Base-by-base conservation (phyloP, 106 monocot genomes). In the Allium fistulosum region DNA sequence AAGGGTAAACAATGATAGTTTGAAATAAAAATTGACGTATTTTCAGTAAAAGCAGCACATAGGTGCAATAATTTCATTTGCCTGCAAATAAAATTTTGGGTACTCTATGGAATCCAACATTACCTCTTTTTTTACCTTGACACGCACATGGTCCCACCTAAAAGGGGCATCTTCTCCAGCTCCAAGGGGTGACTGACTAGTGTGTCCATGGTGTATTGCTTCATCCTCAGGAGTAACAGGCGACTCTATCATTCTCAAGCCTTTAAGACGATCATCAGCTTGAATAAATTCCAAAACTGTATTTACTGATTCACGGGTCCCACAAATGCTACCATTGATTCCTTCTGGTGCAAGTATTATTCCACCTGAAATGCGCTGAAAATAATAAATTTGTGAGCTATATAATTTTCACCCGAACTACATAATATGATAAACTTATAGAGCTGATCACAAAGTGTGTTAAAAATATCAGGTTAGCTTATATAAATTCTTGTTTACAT, bases 151-250 rank as follows among this genome's bases (percentile, higher is more conserved):
- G 77, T 92, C 96, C 96, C 96, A 97, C 58, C 96, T 78, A 55
- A 97, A 97, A 8, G 96, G 96, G 48, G 96, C 92, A 82, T 97
- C 92, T 75, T 97, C 92, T 56, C 92, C 96, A n/a, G 96, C 92
- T 71, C 92, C 96, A 76, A 97, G 72, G 26, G 96, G 92, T 45
- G 96, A 97, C 47, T 80, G 81, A 59, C 82, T 82, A 56, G 72
- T 88, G 48, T 97, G 96, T 15, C 96, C 96, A 77, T 97, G 96
- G 77, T 97, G 96, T 45, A 97, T 88, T 62, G 88, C 96, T 72
- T 92, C 96, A 49, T 97, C 92, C 78, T 97, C 96, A 9, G 86
- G 88, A 69, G 71, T 88, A 74, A 96, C 92, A 58, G 96, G 92
- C 15, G 96, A 96, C 77, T 96, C 88, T 9, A 92, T 73, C 72